Evolutionary conservation across 345 rosid species (phyloP).

Genomic region (Eucalyptus pauciflora): DNA sequence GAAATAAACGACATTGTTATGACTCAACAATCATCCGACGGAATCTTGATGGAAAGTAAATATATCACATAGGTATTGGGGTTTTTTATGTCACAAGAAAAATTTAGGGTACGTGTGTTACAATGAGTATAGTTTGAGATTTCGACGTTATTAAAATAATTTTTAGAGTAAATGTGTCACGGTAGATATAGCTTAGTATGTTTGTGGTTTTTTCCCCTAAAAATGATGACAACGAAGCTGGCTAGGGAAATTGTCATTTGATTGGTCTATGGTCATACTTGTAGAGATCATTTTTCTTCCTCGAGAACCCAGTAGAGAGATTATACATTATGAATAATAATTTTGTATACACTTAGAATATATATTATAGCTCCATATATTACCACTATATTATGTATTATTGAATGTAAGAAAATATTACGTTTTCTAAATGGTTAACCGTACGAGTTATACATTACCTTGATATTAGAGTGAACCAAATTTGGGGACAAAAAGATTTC

Average conservation of each 20-base stretch:
- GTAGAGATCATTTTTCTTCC: not conserved
- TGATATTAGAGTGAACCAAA: not conserved
- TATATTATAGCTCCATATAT: not conserved
- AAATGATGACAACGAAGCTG: not conserved
- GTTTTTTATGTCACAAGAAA: not conserved
- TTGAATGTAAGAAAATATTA: too few species aligned
- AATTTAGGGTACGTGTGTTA: accelerated
- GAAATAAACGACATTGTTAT: not conserved
- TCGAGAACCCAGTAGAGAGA: not conserved
- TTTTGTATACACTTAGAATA: not conserved
- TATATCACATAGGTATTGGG: not conserved
- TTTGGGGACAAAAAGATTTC: not conserved
- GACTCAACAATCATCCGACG: accelerated
- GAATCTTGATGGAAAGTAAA: too few species aligned
- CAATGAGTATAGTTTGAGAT: too few species aligned
- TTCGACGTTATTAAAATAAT: too few species aligned
- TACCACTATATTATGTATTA: not conserved
- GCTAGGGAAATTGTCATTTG: not conserved
- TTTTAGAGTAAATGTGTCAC: not conserved
- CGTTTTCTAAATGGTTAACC: not conserved
- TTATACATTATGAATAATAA: not conserved
- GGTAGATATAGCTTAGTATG: too few species aligned
- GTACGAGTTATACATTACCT: not conserved
- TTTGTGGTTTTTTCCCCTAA: not conserved
- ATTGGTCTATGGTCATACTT: not conserved